phyloP scores from a whole-genome alignment of 1,139 yeast species.

The Yamadazyma blattariae region DNA sequence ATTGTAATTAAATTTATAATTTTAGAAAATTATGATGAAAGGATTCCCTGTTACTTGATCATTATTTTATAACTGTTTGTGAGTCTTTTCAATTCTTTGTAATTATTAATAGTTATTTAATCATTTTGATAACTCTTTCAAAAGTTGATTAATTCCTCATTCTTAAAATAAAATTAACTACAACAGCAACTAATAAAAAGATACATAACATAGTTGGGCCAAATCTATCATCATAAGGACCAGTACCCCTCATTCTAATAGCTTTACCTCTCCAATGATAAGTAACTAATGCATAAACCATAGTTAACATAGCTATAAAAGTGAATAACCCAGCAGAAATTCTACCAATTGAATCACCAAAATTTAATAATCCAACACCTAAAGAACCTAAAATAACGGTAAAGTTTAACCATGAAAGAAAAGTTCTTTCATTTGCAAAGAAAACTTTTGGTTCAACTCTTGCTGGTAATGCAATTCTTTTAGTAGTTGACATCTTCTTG shows the following conservation, averaged over 20 bases:
- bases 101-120: too few relatives aligned
- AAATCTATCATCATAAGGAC: slow-evolving; percentile 96
- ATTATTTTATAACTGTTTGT: too few relatives aligned
- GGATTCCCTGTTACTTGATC: too few relatives aligned
- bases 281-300: slow-evolving; percentile 91
- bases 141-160: slow-evolving; percentile 49
- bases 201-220: slow-evolving; percentile 99
- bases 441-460: slow-evolving; percentile 98
- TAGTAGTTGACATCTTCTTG: slow-evolving; percentile 26
- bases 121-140: too few relatives aligned
- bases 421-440: slow-evolving; percentile 98
- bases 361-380: slow-evolving; percentile 92
- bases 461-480: slow-evolving; percentile 96
- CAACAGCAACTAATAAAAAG: slow-evolving; percentile 87
- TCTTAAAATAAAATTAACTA: slow-evolving; percentile 86
- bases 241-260: slow-evolving; percentile 93
- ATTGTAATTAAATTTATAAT: too few relatives aligned
- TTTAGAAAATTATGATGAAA: too few relatives aligned
- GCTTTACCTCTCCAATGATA: slow-evolving; percentile 99
- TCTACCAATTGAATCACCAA: slow-evolving; percentile 92
- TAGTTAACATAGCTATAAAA: slow-evolving; percentile 92
- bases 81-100: too few relatives aligned
- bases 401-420: slow-evolving; percentile 95
- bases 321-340: slow-evolving; percentile 94
- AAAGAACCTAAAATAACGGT: slow-evolving; percentile 95